A percentile compares a stretch with the other conserved stretches of the same genome.
Conservation (phyloP, 2,329 filamentous ascomycete genomes). For the Gnomoniopsis smithogilvyi region DNA sequence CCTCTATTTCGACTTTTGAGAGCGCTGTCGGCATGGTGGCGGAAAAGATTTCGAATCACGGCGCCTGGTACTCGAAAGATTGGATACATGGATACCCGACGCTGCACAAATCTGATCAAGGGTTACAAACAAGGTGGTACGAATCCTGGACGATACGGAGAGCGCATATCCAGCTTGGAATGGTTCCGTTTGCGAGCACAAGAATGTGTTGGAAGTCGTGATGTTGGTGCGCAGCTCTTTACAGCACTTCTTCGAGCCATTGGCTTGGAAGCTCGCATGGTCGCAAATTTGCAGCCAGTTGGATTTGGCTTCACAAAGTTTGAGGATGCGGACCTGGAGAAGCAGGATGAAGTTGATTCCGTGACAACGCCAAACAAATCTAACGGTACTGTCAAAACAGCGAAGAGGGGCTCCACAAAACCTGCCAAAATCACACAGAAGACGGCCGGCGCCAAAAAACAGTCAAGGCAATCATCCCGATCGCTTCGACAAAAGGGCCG, state of each 20-base stretch:
- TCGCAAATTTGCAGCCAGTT: conserved; percentile 79
- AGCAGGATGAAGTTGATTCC: conserved; percentile 22
- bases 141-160: conserved; percentile 68
- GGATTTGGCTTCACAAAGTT: conserved; percentile 89
- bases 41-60: conserved; percentile 73
- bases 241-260: conserved; percentile 78
- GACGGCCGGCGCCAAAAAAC: neutral
- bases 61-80: conserved; percentile 81
- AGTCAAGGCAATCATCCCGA: neutral
- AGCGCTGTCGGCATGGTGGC: conserved; percentile 82
- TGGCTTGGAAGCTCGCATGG: conserved; percentile 77
- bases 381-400: conserved; percentile 5
- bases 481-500: conserved; percentile 6
- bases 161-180: conserved; percentile 64
- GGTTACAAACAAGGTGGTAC: conserved; percentile 62
- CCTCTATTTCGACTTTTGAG: conserved; percentile 75
- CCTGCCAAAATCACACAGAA: neutral
- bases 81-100: conserved; percentile 79
- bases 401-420: conserved; percentile 17
- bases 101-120: conserved; percentile 70
- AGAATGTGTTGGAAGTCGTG: conserved; percentile 74
- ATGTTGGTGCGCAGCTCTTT: conserved; percentile 86
- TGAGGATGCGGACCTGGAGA: conserved; percentile 68
- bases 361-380: conserved; percentile 1
- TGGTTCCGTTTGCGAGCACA: conserved; percentile 69